phyloP scores from a whole-genome alignment of 2,329 filamentous ascomycete genomes.

The Botryotinia convoluta region DNA sequence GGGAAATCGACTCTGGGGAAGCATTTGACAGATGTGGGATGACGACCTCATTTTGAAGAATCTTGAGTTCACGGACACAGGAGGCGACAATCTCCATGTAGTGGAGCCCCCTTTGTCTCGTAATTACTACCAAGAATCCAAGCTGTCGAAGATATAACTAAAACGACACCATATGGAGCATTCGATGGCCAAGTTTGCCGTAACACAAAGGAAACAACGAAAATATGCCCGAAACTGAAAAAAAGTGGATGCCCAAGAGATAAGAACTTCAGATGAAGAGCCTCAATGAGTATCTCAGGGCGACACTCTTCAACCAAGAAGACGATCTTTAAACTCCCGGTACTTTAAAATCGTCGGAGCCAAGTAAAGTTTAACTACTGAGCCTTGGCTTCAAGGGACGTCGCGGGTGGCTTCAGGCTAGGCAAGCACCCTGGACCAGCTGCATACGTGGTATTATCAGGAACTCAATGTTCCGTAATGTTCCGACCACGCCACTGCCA shows the following conservation, averaged over 20 bases:
- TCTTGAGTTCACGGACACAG: background rate
- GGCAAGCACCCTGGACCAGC: background rate
- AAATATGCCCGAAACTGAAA: conserved; percentile 15
- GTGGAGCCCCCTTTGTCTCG: conserved; percentile 16
- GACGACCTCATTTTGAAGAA: conserved; percentile 18
- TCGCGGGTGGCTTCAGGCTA: conserved; percentile 9
- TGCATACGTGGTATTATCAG: background rate
- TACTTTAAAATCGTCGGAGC: conserved; percentile 15
- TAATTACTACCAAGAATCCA: conserved; percentile 17
- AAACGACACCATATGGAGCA: conserved; percentile 14
- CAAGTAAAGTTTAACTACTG: conserved; percentile 12
- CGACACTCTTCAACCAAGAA: background rate
- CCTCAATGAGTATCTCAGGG: conserved; percentile 3
- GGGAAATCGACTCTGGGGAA: conserved; percentile 12
- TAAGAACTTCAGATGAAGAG: conserved; percentile 2
- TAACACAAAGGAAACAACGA: conserved; percentile 20
- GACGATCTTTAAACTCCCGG: conserved; percentile 10
- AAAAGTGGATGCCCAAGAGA: conserved; percentile 9
- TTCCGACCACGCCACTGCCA: conserved; percentile 12
- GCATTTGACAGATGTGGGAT: conserved; percentile 7
- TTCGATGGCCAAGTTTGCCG: conserved; percentile 15
- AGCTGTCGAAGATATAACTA: conserved; percentile 5
- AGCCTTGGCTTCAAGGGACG: conserved; percentile 13
- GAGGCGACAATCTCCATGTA: conserved; percentile 3
- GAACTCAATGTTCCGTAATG: conserved; percentile 2